Percentiles rank a stretch among this genome's conserved stretches.
Evolutionary conservation across 164 flowering plant species (phyloP).

Genomic region (Akebia trifoliata): DNA sequence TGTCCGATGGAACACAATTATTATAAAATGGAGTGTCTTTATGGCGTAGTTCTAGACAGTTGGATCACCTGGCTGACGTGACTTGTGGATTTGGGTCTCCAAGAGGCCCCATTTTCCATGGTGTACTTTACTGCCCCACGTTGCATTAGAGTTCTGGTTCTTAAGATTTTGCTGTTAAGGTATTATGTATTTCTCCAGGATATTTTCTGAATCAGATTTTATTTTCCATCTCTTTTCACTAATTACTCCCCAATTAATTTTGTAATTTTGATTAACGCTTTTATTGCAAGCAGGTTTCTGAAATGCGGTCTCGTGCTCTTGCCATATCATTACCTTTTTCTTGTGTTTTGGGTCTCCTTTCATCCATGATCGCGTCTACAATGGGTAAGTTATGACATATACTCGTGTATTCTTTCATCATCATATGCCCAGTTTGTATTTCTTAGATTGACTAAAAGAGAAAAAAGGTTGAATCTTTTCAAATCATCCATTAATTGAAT

Average conservation of each 20-base stretch:
- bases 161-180: background rate
- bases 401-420: background rate
- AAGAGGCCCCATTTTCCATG: background rate
- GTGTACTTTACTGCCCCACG: background rate
- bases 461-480: background rate
- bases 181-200: background rate
- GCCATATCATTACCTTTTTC: slow-evolving; percentile 78
- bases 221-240: background rate
- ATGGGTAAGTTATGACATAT: slow-evolving; percentile 47
- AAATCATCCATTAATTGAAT: no score
- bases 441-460: background rate
- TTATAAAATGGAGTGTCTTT: no score
- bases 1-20: no score
- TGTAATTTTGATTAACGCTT: background rate
- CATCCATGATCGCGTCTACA: slow-evolving; percentile 78
- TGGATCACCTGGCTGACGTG: no score
- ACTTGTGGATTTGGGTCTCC: no score
- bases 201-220: background rate
- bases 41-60: no score
- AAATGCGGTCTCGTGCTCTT: slow-evolving; percentile 63
- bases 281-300: slow-evolving; percentile 46
- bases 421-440: background rate
- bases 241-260: background rate
- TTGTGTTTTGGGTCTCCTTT: slow-evolving; percentile 73
- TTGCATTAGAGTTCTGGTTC: background rate